A percentile compares a stretch with the other conserved stretches of the same genome.
These are phyloP conservation scores for Hanseniaspora lachancei DNA, from an alignment of 805 yeast species.

Conservation along the genomic window DNA sequence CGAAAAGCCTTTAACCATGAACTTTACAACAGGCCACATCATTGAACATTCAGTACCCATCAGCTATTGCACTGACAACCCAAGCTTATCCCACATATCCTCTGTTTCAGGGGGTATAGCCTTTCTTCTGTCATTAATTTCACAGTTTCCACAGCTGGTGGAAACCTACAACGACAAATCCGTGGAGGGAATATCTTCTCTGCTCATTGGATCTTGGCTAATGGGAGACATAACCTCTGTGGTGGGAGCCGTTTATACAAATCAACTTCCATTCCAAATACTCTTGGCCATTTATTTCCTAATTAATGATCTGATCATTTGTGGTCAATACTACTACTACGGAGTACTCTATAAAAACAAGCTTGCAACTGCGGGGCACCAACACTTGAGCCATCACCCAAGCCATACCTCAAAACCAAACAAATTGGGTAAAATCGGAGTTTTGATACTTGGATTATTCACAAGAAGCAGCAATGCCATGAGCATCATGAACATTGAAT, in stretches of 20 bases:
- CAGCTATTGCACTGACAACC: constrained; percentile 7
- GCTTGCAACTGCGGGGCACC: constrained; percentile 27
- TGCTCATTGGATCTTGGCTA: constrained; percentile 36
- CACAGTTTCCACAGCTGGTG: constrained; percentile 45
- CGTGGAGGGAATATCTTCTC: constrained; percentile 47
- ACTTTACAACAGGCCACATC: neutral
- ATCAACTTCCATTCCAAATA: constrained; percentile 71
- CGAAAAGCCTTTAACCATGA: neutral
- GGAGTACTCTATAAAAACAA: constrained; percentile 25
- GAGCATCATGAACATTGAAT: constrained; percentile 16
- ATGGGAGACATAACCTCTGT: constrained; percentile 38
- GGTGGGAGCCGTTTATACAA: constrained; percentile 60
- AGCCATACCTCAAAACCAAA: neutral
- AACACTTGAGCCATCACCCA: constrained; percentile 19
- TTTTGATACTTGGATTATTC: constrained; percentile 1
- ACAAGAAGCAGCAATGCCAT: constrained; percentile 16
- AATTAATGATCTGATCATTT: constrained; percentile 52
- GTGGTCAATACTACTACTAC: constrained; percentile 63
- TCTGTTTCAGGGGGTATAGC: constrained; percentile 34
- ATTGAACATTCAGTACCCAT: neutral
- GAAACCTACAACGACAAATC: constrained; percentile 45
- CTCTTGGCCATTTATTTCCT: constrained; percentile 62
- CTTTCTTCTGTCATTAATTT: constrained; percentile 32
- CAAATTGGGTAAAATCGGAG: neutral
- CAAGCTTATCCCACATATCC: constrained; percentile 24